Base-by-base conservation (phyloP, 129 eudicot genomes). In the Helichrysum umbraculigerum region DNA sequence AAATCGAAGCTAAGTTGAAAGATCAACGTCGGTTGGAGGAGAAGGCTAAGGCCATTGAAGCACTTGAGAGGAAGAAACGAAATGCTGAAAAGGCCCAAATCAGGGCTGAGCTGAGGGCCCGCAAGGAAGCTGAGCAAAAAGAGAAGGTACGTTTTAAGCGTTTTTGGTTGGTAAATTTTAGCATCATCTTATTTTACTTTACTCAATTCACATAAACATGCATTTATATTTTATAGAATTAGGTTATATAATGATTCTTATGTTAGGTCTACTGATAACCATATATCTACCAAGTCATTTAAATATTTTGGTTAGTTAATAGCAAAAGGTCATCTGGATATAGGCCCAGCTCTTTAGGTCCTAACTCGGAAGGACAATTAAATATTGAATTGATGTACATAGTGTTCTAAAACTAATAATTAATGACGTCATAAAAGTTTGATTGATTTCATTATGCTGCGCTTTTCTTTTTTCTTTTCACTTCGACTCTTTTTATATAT, bases 21-120 rank as follows among this genome's bases (percentile, higher is more conserved):
- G 98, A 91, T 74, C 85, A 87, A 73, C 86, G 81, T 2, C 90
- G 96, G 34, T 47, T 80, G 65, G 96, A 91, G 87, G 99, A 84
- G 79, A 85, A 83, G 62, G 93, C 86, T 1, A 94, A 94, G 84
- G 97, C 97, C 25, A 68, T 71, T 7, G 99, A 94, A 81, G 99
- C 99, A 58, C 79, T 86, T 3, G 97, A 94, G 74, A 85, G 97
- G 87, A 94, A 94, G 66, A 91, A 74, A 77, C 82, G 91, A 42
- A 78, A 56, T 64, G 92, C 97, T 15, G 95, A 91, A 84, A 94
- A 94, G 79, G 86, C 90, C 72, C 93, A 88, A 80, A 22, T 83
- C 39, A 91, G 90, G 82, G 97, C 97, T 17, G 89, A 86, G 81
- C 34, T 87, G 64, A 86, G 87, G 74, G 92, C 97, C n/a, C 92